Evolutionary conservation across 352 stramenopile species (phyloP).

Genomic region (Pythium brachiatum): DNA sequence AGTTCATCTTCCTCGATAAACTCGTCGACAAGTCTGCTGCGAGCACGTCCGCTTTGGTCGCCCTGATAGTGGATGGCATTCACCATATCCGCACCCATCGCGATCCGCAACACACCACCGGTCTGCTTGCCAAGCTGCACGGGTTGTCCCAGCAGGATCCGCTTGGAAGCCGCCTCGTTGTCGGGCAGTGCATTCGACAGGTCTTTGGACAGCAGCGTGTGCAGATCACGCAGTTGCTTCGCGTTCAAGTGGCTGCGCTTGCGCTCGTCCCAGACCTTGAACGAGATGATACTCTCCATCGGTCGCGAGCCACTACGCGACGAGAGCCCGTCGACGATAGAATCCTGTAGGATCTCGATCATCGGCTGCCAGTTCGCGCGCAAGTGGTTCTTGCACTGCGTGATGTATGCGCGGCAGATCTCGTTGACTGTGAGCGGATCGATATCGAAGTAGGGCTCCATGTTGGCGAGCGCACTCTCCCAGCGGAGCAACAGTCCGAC

Average conservation of each 20-base stretch:
- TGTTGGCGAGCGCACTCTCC: constrained; percentile 75
- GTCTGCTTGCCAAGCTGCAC: constrained; percentile 69
- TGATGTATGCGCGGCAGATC: constrained; percentile 65
- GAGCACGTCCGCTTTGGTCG: constrained; percentile 32
- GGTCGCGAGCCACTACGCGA: constrained; percentile 20
- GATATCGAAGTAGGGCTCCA: constrained; percentile 76
- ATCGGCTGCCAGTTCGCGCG: constrained; percentile 40
- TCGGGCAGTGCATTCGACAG: constrained; percentile 49
- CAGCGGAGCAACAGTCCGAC: constrained; percentile 75
- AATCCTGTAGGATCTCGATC: constrained; percentile 42
- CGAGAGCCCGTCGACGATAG: constrained; percentile 8
- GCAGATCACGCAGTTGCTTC: constrained; percentile 53
- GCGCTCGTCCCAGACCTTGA: constrained; percentile 60
- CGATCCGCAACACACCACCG: constrained; percentile 75
- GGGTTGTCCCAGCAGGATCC: constrained; percentile 77
- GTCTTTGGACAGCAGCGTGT: constrained; percentile 72
- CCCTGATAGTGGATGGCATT: constrained; percentile 53
- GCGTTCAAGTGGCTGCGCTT: constrained; percentile 40
- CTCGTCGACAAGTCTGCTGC: constrained; percentile 32
- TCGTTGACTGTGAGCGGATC: constrained; percentile 37
- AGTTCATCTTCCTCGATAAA: constrained; percentile 52
- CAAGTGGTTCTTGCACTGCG: constrained; percentile 45
- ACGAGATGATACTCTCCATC: constrained; percentile 79
- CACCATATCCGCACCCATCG: constrained; percentile 86
- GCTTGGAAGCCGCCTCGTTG: constrained; percentile 39